Conservation (phyloP, 805 yeast species). For the Lipomyces mesembrius region DNA sequence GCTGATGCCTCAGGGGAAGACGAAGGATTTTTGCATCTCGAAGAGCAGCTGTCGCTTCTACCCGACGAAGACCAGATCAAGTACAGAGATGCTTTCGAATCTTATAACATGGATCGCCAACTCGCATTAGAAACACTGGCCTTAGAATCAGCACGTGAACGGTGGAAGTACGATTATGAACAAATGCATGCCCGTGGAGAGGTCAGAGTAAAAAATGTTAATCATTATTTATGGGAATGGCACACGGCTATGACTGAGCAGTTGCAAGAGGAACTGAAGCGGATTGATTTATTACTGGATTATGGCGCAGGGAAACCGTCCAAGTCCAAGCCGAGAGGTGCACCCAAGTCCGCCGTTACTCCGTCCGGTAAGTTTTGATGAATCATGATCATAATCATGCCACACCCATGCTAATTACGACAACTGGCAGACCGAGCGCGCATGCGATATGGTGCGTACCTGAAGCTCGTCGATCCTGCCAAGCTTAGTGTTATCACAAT, state of each 20-base stretch:
- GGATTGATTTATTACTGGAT: constrained; percentile 47
- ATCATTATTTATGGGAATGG: constrained; percentile 84
- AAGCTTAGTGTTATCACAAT: constrained; percentile 84
- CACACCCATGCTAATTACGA: neutral
- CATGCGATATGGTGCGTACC: constrained; percentile 71
- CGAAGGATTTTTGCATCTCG: constrained; percentile 59
- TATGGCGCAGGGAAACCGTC: constrained; percentile 17
- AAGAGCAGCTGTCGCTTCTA: constrained; percentile 52
- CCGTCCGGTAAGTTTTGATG: neutral
- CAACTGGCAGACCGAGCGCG: constrained; percentile 45
- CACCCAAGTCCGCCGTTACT: neutral
- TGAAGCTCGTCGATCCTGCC: constrained; percentile 72
- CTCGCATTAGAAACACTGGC: constrained; percentile 75
- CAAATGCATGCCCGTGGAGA: constrained; percentile 64
- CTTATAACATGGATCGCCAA: constrained; percentile 77
- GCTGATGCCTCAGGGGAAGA: constrained; percentile 9
- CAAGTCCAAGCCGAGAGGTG: constrained; percentile 37
- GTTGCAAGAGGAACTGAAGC: constrained; percentile 65
- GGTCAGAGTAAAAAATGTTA: constrained; percentile 59
- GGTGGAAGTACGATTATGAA: constrained; percentile 86
- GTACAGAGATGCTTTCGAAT: constrained; percentile 71
- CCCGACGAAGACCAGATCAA: constrained; percentile 50
- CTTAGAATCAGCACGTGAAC: constrained; percentile 80
- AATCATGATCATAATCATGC: neutral
- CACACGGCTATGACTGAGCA: constrained; percentile 71